Conservation (phyloP, 2,329 filamentous ascomycete species). For the Dactylellina parvicollis region DNA sequence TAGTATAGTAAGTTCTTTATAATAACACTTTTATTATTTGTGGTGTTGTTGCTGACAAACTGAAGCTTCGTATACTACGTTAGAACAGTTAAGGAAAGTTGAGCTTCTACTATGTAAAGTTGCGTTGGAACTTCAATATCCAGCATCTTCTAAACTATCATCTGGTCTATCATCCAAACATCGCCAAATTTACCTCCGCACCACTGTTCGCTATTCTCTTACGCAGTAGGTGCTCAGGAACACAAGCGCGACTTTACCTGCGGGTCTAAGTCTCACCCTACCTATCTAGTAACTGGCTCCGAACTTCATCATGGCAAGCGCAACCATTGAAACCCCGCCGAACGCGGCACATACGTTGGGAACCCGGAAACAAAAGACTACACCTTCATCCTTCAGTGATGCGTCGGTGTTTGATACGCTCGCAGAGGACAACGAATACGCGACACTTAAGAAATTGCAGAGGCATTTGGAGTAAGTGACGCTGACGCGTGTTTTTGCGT, state of each 20-base stretch:
- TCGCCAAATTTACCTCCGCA: neutral
- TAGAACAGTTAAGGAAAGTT: neutral
- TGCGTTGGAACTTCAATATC: neutral
- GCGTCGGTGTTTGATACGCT: constrained; percentile 78
- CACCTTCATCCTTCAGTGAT: constrained; percentile 47
- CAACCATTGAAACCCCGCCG: constrained; percentile 11
- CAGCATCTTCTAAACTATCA: neutral
- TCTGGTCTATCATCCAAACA: too few relatives aligned
- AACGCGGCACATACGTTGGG: constrained; percentile 23
- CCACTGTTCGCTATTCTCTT: too few relatives aligned
- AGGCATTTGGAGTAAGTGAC: constrained; percentile 84
- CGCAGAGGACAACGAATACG: constrained; percentile 86
- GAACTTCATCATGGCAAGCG: constrained; percentile 10
- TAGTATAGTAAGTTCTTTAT: neutral
- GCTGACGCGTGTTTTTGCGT: neutral
- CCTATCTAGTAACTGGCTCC: neutral
- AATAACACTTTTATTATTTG: neutral
- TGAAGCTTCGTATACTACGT: neutral
- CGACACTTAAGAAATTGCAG: constrained; percentile 93
- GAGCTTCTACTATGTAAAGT: neutral
- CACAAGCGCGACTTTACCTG: too few relatives aligned
- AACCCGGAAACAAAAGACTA: constrained; percentile 25
- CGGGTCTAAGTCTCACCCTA: too few relatives aligned
- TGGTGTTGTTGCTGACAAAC: neutral
- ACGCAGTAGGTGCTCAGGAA: too few relatives aligned